Base-by-base conservation (phyloP, 148 eudicot genomes). In the Cornus kousa region DNA sequence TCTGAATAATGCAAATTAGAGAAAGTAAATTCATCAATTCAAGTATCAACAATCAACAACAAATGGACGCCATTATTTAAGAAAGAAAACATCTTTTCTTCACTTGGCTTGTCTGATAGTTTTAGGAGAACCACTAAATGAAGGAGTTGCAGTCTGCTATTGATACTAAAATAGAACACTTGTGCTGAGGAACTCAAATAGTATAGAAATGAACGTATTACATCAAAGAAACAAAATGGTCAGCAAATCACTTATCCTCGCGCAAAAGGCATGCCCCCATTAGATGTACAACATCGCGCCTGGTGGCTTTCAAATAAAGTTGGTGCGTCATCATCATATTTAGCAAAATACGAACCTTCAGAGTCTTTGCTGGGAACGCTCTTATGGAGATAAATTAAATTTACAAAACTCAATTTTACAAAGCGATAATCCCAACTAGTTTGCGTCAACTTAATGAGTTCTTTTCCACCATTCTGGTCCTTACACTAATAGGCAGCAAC, bases 1-100 rank as follows among this genome's bases (percentile, higher is more conserved):
- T 90, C 94, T 90, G 85, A 80, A 59, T 14, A 80, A 59, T 14
- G 73, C 68, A 80, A 80, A 65, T 40, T 7, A 73, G 33, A 74
- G 28, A 59, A 33, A 76, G 46, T 48, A 65, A 50, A 57, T 31
- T 73, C 23, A 66, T 74, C 55, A 80, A 59, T 37, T 65, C 48
- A 80, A 69, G 37, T 64, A 67, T 14, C 31, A 78, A 33, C n/a
- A 28, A 65, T 43, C 17, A 13, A 22, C n/a, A 53, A 60, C 22
- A 75, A 77, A 74, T 67, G 33, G 43, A 65, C 16, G 50, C 28
- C 17, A 33, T 1, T 16, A 16, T 48, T 50, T 14, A 31, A 17
- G 22, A 48, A 73, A 59, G 50, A 22, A 70, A 22, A 28, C 3
- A 60, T 22, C 37, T 4, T 64, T 35, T 74, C 50, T 74, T 12